Conservation (phyloP, 192 early-diverging fungal genomes). For the Gamsiella multidivaricata region DNA sequence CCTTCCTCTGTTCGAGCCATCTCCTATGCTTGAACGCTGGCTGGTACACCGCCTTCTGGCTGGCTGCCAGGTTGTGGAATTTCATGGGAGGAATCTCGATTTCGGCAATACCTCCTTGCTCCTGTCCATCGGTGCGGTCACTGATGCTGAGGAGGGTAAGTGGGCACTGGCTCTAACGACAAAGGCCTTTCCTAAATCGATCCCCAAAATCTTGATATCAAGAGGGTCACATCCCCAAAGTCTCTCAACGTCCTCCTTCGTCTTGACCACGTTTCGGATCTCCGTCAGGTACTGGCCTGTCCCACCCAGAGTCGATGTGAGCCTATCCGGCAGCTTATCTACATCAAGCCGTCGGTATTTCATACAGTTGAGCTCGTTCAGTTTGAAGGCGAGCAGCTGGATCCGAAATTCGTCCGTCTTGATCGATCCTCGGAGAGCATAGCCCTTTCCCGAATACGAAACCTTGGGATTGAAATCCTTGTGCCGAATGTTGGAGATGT, state of each 20-base stretch:
- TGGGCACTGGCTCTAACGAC: conserved; percentile 14
- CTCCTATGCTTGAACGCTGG: conserved; percentile 7
- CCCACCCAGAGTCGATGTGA: conserved; percentile 10
- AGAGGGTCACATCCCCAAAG: conserved; percentile 7
- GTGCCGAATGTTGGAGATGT: background rate
- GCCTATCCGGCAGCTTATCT: background rate
- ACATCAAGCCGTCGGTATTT: conserved; percentile 4
- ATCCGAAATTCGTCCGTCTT: conserved; percentile 16
- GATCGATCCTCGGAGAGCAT: conserved; percentile 17
- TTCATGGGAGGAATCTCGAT: too few relatives aligned
- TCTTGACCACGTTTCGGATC: conserved; percentile 20
- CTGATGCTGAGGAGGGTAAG: background rate
- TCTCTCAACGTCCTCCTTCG: background rate
- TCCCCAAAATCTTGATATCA: conserved; percentile 17
- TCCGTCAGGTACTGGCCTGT: conserved; percentile 10
- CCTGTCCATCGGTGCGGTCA: background rate
- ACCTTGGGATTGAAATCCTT: too few relatives aligned
- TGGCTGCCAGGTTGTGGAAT: conserved; percentile 17
- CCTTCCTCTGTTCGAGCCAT: conserved; percentile 15
- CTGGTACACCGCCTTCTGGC: conserved; percentile 24
- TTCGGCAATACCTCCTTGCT: too few relatives aligned
- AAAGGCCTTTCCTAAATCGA: conserved; percentile 18
- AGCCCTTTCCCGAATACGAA: background rate
- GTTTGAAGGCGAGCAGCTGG: conserved; percentile 25
- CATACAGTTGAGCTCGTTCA: conserved; percentile 13